Conservation (phyloP, 805 yeast species). For the Yarrowia hollandica region DNA sequence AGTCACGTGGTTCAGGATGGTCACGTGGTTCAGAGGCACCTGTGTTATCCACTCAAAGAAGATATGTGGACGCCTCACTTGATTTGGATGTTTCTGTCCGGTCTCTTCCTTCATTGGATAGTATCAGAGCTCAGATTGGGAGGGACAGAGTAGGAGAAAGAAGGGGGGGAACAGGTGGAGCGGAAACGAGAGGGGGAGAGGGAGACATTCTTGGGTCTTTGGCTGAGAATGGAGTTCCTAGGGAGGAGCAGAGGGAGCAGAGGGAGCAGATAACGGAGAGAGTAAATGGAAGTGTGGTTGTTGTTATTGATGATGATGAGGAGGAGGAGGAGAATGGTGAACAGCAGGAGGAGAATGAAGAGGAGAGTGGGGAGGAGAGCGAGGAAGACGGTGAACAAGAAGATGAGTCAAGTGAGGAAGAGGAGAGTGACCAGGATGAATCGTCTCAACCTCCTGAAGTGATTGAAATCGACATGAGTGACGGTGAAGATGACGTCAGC, state of each 20-base stretch:
- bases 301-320: too few relatives aligned
- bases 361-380: neutral
- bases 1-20: too few relatives aligned
- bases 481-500: too few relatives aligned
- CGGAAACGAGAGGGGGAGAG: neutral
- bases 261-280: neutral
- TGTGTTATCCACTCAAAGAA: neutral
- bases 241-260: neutral
- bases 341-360: neutral
- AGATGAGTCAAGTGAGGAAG: neutral
- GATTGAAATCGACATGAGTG: too few relatives aligned
- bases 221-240: neutral
- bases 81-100: constrained; percentile 6
- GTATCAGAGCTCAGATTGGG: neutral
- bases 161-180: too few relatives aligned
- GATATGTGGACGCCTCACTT: neutral
- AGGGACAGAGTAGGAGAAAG: neutral
- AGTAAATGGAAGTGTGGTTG: too few relatives aligned
- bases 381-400: neutral
- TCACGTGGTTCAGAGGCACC: neutral
- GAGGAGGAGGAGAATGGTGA: neutral
- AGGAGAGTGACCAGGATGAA: neutral
- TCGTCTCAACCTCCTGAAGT: too few relatives aligned
- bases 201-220: neutral
- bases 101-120: neutral